Conservation (phyloP, 495 filamentous ascomycete species). For the Pseudotulostoma volvatum region DNA sequence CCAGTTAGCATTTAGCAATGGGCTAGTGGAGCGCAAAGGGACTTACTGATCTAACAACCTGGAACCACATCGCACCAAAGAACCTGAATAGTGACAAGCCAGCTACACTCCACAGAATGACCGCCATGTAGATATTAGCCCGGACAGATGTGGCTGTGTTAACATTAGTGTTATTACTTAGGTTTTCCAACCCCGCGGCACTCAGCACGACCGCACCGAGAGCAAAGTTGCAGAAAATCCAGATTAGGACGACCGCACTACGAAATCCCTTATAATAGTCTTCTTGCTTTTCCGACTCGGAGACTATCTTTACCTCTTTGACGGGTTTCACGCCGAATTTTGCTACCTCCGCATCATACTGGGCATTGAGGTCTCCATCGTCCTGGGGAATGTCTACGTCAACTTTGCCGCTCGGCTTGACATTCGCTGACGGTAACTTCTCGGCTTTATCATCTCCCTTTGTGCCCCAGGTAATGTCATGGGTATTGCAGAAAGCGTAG, state of each 20-base stretch:
- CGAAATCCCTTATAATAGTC: slow-evolving; percentile 98
- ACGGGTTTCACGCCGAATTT: slow-evolving; percentile 57
- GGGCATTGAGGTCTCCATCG: slow-evolving; percentile 70
- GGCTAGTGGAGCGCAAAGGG: background rate
- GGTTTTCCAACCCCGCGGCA: slow-evolving; percentile 59
- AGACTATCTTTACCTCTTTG: slow-evolving; percentile 43
- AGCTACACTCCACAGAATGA: slow-evolving; percentile 88
- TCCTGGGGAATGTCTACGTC: slow-evolving; percentile 87
- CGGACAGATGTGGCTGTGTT: slow-evolving; percentile 30
- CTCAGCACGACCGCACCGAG: slow-evolving; percentile 77
- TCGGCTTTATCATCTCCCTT: slow-evolving; percentile 86
- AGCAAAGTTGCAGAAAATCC: slow-evolving; percentile 94
- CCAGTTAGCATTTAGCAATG: slow-evolving; percentile 8
- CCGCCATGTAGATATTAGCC: slow-evolving; percentile 69
- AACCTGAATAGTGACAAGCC: slow-evolving; percentile 79
- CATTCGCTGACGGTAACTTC: slow-evolving; percentile 61
- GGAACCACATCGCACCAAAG: slow-evolving; percentile 82
- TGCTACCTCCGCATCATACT: slow-evolving; percentile 74
- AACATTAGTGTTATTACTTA: slow-evolving; percentile 26
- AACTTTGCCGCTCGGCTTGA: slow-evolving; percentile 84
- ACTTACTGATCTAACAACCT: slow-evolving; percentile 79
- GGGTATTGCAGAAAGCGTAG: slow-evolving; percentile 95
- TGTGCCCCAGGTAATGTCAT: slow-evolving; percentile 95
- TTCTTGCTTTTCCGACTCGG: slow-evolving; percentile 69
- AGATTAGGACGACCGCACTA: slow-evolving; percentile 75